Evolutionary conservation across 1,284 basidiomycete species (phyloP), one percentile per base, ranked within the genome.

Genomic region (Cutaneotrichosporon sp.): DNA sequence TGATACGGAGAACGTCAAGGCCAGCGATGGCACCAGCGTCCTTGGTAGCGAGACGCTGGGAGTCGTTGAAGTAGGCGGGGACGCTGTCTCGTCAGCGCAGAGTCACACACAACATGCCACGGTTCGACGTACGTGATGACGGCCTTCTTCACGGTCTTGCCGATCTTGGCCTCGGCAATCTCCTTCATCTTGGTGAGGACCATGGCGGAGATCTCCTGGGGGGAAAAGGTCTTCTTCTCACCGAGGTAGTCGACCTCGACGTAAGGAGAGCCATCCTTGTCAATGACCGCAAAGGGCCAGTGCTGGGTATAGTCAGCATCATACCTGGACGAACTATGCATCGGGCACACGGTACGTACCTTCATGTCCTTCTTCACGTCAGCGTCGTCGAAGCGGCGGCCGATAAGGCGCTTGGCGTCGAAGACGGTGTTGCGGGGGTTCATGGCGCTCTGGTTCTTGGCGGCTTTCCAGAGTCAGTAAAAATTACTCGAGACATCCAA

Each of bases 151-250:
- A 83, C 81, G 55, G 77, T 77, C 77, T 80, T 81, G 67, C 81
- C 80, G 59, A 82, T 77, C 76, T 83, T 81, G 67, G 81, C 79
- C 76, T 83, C 81, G 50, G 82, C 80, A 66, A 79, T 81, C 75
- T 83, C 94, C 84, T 94, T 97, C 90, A 98, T 97, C 82, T 97
- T 98, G 68, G 82, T 82, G 67, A 98, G 85, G 66, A 98, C 93
- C 94, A 98, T 97, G 63, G 94, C 86, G 17, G 94, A 97, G 75
- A 98, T 94, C 73, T 82, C 81, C 74, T 81, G 79, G 54, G 81
- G 81, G 51, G 79, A 78, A 76, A 82, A 83, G 57, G 76, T 75
- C 79, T 82, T 82, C 62, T 71, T 76, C 77, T 82, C 80, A 60
- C 75, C 75, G 61, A 80, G 78, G 78, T 82, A 82, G 61, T 80